Evolutionary conservation across 75 land plant species (phyloP), one percentile per base, ranked within the genome.

Genomic region (Sequoiadendron giganteum): DNA sequence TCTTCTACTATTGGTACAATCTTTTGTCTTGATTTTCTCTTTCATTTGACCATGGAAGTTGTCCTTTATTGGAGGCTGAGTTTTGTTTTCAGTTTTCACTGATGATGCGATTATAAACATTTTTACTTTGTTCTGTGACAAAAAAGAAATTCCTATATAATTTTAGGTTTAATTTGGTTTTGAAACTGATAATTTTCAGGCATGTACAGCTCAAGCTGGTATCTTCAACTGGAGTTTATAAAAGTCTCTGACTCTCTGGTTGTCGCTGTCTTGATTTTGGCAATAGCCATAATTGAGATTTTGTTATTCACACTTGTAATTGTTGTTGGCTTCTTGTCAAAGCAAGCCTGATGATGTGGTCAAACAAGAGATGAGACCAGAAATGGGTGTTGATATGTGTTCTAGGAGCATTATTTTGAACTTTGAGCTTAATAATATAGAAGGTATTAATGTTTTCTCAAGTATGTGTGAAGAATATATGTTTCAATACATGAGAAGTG

Each of bases 321-420:
- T 61, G 48, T 86, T 92, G 89, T 86, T 92, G 43, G 89, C 93
- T 25, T 85, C 93, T 52, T 92, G 92, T 55, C 93, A 89, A 47
- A 52, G 7, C 76, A 87, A 56, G 52, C 52, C 47, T 86, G 61
- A 11, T 84, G 39, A 38, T 32, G 83, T 84, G 85, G 58, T 84
- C 38, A 38, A 43, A 54, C 48, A 58, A 30, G 70, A 36, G 10
- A n/a, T 85, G 40, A 36, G 32, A 48, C 30, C 54, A 87, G 58
- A n/a, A 21, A 34, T 34, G 39, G 58, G 38, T 19, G 90, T 38
- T 34, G 58, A 87, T 25, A n/a, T 89, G 38, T 91, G 92, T 42
- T 42, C 4, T 42, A 92, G 77, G 45, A 91, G 92, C 73, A 88
- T 87, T 42, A 18, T 72, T 16, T 77, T 90, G 68, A 91, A 91